These are phyloP conservation scores for Hylodesmum podocarpum DNA, from an alignment of 306 rosid species.

Conservation along the genomic window DNA sequence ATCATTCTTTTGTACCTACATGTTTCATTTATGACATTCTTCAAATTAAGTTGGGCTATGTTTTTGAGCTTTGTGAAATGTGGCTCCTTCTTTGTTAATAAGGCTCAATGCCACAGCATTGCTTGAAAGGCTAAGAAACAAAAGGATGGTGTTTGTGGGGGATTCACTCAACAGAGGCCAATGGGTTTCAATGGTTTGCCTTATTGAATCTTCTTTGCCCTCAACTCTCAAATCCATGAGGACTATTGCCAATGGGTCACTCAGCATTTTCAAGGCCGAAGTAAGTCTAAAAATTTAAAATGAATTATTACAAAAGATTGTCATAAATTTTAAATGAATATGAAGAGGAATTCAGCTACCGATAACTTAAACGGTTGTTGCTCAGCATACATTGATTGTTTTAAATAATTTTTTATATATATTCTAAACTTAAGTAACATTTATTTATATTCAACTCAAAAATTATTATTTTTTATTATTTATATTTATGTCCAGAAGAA, in stretches of 20 bases:
- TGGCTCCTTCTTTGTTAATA: conserved; percentile 45
- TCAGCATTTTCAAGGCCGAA: conserved; percentile 61
- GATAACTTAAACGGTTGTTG: too few species aligned
- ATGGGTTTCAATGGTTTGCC: conserved; percentile 93
- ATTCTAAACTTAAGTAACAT: too few species aligned
- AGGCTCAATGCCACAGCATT: conserved; percentile 80
- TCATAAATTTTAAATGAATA: neutral
- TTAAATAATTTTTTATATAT: too few species aligned
- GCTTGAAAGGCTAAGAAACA: conserved; percentile 76
- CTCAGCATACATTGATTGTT: too few species aligned
- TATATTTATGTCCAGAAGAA: too few species aligned
- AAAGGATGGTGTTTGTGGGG: conserved; percentile 83
- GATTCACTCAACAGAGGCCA: conserved; percentile 90
- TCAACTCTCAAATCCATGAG: conserved; percentile 52
- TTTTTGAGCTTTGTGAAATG: conserved; percentile 50
- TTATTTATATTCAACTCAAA: too few species aligned
- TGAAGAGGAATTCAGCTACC: too few species aligned
- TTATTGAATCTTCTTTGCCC: conserved; percentile 50
- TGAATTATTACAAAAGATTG: neutral
- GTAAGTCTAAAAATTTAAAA: conserved; percentile 37
- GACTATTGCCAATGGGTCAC: conserved; percentile 61
- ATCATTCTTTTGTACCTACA: neutral
- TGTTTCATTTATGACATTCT: neutral
- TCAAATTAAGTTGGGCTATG: neutral
- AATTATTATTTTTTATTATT: too few species aligned